Conservation (phyloP, 2,329 filamentous ascomycete species). For the Aspergillus sp. region DNA sequence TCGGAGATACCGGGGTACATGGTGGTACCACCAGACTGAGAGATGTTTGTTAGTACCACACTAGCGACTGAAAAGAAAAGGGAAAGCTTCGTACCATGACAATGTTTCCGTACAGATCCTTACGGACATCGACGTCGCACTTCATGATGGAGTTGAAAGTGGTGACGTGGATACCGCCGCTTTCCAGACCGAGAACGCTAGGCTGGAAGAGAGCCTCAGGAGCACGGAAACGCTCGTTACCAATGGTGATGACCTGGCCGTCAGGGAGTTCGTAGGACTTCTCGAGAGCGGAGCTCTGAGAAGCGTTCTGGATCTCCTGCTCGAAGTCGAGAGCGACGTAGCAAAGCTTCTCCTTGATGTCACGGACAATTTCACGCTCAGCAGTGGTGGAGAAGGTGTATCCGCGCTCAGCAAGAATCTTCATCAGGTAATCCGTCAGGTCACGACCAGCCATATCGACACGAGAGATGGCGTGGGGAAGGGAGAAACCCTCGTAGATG, state of each 20-base stretch:
- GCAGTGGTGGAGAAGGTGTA: conserved; percentile 99
- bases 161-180: conserved; percentile 98
- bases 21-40: conserved; percentile 97
- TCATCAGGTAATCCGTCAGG: conserved; percentile 99
- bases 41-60: conserved; percentile 21
- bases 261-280: conserved; percentile 99
- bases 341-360: conserved; percentile 99
- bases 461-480: conserved; percentile 99
- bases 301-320: conserved; percentile 99
- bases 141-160: conserved; percentile 99
- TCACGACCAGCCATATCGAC: conserved; percentile 99
- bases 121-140: conserved; percentile 99
- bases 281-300: conserved; percentile 98
- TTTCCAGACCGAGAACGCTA: conserved; percentile 96
- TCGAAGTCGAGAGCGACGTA: conserved; percentile 99
- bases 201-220: conserved; percentile 99
- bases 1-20: conserved; percentile 99
- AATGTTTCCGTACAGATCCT: conserved; percentile 99
- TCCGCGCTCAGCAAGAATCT: conserved; percentile 98
- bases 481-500: conserved; percentile 99
- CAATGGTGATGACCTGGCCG: conserved; percentile 99
- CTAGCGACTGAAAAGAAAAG: background rate
- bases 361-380: conserved; percentile 99
- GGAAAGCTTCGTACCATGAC: conserved; percentile 81
- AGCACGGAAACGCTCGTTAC: conserved; percentile 99